Conservation (phyloP, 148 eudicot genomes). For the Rhododendron griersonianum region DNA sequence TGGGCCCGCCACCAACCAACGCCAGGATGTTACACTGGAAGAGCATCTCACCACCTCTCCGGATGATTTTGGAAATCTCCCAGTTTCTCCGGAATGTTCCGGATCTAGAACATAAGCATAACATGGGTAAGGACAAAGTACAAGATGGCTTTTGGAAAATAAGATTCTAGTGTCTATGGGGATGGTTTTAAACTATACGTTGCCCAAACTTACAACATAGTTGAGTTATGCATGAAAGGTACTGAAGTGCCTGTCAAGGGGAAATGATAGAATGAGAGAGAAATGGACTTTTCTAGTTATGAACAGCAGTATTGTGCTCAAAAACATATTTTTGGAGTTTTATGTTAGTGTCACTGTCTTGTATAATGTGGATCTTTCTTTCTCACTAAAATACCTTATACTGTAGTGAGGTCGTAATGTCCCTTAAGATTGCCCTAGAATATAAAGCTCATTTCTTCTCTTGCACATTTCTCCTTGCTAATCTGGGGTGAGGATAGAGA, state of each 20-base stretch:
- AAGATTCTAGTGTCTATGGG: background rate
- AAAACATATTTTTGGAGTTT: background rate
- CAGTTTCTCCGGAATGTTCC: too few relatives aligned
- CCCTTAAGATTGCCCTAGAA: background rate
- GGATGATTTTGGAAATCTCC: too few relatives aligned
- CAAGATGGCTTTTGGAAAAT: background rate
- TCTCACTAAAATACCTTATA: background rate
- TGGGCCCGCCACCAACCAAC: slow-evolving; percentile 38
- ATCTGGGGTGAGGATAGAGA: too few relatives aligned
- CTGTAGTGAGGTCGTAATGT: background rate
- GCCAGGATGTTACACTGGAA: slow-evolving; percentile 52
- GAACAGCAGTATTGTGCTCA: background rate
- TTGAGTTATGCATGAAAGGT: background rate
- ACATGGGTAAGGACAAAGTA: background rate
- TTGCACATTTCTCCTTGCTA: too few relatives aligned
- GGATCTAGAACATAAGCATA: background rate
- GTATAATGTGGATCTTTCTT: background rate
- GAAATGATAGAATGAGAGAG: background rate
- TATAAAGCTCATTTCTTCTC: background rate
- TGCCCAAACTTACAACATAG: background rate
- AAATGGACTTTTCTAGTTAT: background rate
- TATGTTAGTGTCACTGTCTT: background rate
- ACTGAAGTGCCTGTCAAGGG: background rate
- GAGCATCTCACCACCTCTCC: slow-evolving; percentile 28
- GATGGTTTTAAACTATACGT: background rate